Evolutionary conservation across 2,329 filamentous ascomycete genomes (phyloP), one percentile per base, ranked within the genome.

Genomic region (Colletotrichum melonis): DNA sequence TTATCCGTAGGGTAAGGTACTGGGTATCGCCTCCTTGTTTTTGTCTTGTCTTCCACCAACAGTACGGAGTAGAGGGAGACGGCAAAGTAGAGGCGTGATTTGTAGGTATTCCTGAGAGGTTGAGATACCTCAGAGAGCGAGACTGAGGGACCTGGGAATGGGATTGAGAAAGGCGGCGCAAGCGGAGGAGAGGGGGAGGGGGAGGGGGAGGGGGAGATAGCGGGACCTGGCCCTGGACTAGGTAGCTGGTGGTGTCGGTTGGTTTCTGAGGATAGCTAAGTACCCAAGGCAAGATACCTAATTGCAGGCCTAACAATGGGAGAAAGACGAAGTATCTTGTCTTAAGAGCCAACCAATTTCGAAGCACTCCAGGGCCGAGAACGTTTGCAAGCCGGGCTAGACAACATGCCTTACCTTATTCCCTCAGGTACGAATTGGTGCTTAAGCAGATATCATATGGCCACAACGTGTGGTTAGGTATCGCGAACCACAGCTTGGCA

Each of bases 161-260:
- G 54, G 28, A 28, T 46, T 22, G 56, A 57, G 35, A 62, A 19
- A 71, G 32, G 30, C 26, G 63, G 57, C 24, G 46, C 35, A 63
- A 67, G 55, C 30, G 42, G 63, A 60, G 62, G 46, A 16, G 35
- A 35, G 28, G n/a, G 68, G 42, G 32, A 30, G 62, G 55, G 67
- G 38, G 28, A 14, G 30, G n/a, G 14, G 26, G 63, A 42, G 46
- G 24, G 30, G 49, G 35, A 35, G 52, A 32, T 26, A 30, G 46
- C 28, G 62, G 60, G 62, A 38, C 62, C 62, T 54, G 42, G 19
- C 38, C 30, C 60, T 52, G 42, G 46, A n/a, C 42, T 52, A 62
- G 58, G 22, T 42, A 46, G 30, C 38, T 32, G 46, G 19, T 12
- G 19, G 28, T 38, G 42, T 19, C 28, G 28, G 28, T 16, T 4